Conservation (phyloP, 164 flowering plant species). For the Buxus sempervirens region DNA sequence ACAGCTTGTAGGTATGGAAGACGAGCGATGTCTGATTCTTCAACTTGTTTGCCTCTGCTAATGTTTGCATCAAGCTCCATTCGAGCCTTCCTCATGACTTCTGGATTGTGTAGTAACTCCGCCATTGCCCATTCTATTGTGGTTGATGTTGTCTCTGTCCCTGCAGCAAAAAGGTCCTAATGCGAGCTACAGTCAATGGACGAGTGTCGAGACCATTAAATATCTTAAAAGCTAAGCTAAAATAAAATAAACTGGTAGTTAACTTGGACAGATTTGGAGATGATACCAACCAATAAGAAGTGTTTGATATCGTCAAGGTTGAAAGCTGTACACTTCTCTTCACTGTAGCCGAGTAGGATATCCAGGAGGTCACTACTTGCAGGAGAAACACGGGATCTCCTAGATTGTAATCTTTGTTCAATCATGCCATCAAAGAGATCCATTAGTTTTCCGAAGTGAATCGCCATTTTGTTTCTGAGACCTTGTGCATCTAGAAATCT, state of each 20-base stretch:
- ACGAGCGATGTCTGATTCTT: conserved; percentile 11
- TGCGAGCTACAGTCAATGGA: neutral
- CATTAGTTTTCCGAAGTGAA: neutral
- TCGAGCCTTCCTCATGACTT: conserved; percentile 8
- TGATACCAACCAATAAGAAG: neutral
- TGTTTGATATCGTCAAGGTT: neutral
- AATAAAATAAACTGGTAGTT: too few relatives aligned
- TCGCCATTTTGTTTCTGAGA: conserved; percentile 3
- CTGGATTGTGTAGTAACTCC: conserved; percentile 11
- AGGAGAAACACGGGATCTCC: neutral
- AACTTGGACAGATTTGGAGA: too few relatives aligned
- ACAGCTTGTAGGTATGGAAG: conserved; percentile 23
- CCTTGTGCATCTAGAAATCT: conserved; percentile 17
- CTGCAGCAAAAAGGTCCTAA: conserved; percentile 22
- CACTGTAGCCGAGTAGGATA: conserved; percentile 10
- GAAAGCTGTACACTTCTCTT: neutral
- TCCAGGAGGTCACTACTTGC: conserved; percentile 1
- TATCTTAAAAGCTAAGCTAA: neutral
- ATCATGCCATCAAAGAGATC: conserved; percentile 13
- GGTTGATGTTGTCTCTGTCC: conserved; percentile 19
- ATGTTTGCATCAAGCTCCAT: conserved; percentile 6
- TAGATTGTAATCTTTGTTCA: conserved; percentile 5
- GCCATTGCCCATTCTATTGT: conserved; percentile 27
- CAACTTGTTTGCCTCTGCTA: neutral
- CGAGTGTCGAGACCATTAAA: neutral